A percentile compares a stretch with the other conserved stretches of the same genome.
These are phyloP conservation scores for Beauveria bassiana DNA, from an alignment of 2,329 filamentous ascomycete genomes.

Conservation along the genomic window DNA sequence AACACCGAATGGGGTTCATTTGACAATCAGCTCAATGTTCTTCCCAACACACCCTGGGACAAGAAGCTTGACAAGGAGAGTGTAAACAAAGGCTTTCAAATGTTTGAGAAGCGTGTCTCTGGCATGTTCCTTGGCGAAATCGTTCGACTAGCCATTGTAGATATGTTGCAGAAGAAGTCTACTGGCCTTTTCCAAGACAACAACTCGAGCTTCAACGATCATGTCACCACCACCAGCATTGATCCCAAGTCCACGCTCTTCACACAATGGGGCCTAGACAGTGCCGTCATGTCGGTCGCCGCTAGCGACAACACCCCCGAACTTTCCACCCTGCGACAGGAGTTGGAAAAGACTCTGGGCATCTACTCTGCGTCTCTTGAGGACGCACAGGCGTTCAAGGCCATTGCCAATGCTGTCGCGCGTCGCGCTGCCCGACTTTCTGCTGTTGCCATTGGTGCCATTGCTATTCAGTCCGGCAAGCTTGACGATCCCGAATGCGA, in stretches of 20 bases:
- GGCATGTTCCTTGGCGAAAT: slow-evolving; percentile 99
- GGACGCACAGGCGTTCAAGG: slow-evolving; percentile 83
- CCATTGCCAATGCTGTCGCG: slow-evolving; percentile 73
- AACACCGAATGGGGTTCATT: slow-evolving; percentile 99
- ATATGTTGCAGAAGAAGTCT: slow-evolving; percentile 60
- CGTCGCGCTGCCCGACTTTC: slow-evolving; percentile 82
- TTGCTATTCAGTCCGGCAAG: slow-evolving; percentile 73
- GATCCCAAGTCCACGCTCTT: slow-evolving; percentile 59
- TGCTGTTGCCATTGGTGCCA: slow-evolving; percentile 78
- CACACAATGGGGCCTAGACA: slow-evolving; percentile 84
- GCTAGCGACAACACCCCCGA: slow-evolving; percentile 71
- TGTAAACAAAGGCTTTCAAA: slow-evolving; percentile 88
- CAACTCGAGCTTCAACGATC: slow-evolving; percentile 64
- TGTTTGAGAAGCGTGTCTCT: slow-evolving; percentile 98
- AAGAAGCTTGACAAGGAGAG: slow-evolving; percentile 67
- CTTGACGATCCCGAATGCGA: slow-evolving; percentile 57
- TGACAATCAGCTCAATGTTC: slow-evolving; percentile 82
- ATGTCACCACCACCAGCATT: slow-evolving; percentile 62
- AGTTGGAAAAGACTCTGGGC: slow-evolving; percentile 67
- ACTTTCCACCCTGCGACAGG: slow-evolving; percentile 65
- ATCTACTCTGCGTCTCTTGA: slow-evolving; percentile 70
- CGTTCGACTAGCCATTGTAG: slow-evolving; percentile 66
- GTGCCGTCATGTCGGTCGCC: slow-evolving; percentile 78
- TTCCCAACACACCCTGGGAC: slow-evolving; percentile 83
- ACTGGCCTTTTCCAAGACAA: slow-evolving; percentile 69